A percentile compares a stretch with the other conserved stretches of the same genome.
These are phyloP conservation scores for Calonectria henricotiae DNA, from an alignment of 2,329 filamentous ascomycete species.

Conservation along the genomic window DNA sequence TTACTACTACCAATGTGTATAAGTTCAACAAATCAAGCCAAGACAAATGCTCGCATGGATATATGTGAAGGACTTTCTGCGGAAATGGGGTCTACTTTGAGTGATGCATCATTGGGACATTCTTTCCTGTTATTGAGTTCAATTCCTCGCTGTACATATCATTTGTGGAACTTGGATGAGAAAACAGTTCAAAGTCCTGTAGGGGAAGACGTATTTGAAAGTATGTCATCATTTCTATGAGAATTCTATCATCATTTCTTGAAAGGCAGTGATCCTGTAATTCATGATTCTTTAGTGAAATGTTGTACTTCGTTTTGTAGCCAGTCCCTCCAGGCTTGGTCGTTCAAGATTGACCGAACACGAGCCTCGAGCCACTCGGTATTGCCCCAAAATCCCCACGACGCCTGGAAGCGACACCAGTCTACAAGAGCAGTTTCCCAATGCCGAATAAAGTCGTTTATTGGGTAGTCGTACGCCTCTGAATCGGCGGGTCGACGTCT, in stretches of 20 bases:
- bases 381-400: conserved; percentile 76
- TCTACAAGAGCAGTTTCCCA: conserved; percentile 80
- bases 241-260: neutral
- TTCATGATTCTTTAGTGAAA: neutral
- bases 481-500: neutral
- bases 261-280: neutral
- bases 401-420: conserved; percentile 76
- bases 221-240: neutral
- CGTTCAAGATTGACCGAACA: conserved; percentile 66
- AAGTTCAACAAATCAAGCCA: neutral
- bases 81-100: too few species aligned
- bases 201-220: neutral
- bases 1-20: conserved; percentile 61
- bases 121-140: neutral
- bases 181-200: neutral
- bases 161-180: neutral
- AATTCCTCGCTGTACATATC: neutral
- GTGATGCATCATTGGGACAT: too few species aligned
- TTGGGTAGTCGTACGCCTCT: conserved; percentile 63
- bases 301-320: conserved; percentile 51
- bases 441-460: conserved; percentile 70
- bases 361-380: conserved; percentile 72
- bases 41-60: neutral
- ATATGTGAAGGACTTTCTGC: neutral
- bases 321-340: conserved; percentile 66